Conservation (phyloP, 2,329 filamentous ascomycete species). For the Talaromyces sp. region DNA sequence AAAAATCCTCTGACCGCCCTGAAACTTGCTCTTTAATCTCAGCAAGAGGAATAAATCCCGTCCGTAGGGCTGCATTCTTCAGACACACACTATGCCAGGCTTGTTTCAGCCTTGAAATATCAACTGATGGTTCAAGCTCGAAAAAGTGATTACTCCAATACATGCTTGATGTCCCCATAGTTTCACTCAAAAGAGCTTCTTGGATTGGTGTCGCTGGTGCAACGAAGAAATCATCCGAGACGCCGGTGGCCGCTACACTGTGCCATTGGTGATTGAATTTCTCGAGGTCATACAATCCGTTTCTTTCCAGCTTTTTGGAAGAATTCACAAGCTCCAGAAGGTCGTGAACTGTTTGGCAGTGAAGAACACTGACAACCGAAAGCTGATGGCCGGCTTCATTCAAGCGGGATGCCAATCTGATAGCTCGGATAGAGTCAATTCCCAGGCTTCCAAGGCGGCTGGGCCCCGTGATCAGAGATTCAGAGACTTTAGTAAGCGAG, state of each 20-base stretch:
- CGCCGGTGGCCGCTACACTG: constrained; percentile 10
- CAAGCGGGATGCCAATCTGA: constrained; percentile 22
- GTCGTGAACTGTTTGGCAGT: constrained; percentile 24
- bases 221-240: constrained; percentile 18
- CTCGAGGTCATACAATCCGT: background rate
- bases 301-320: background rate
- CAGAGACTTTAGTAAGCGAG: constrained; percentile 17
- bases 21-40: constrained; percentile 12
- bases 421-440: constrained; percentile 28
- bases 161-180: constrained; percentile 29
- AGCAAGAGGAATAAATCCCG: constrained; percentile 30
- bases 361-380: constrained; percentile 25
- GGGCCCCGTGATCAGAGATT: constrained; percentile 16
- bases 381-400: constrained; percentile 19
- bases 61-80: constrained; percentile 32
- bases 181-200: constrained; percentile 36
- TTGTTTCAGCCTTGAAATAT: constrained; percentile 22
- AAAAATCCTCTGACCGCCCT: constrained; percentile 14
- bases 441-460: constrained; percentile 24
- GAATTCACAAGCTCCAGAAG: constrained; percentile 14
- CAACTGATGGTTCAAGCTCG: constrained; percentile 21
- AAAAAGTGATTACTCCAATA: constrained; percentile 40
- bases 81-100: constrained; percentile 28
- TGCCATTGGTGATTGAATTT: constrained; percentile 20
- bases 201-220: constrained; percentile 31